Conservation (phyloP, 2,329 filamentous ascomycete species). For the Fusarium sp. region DNA sequence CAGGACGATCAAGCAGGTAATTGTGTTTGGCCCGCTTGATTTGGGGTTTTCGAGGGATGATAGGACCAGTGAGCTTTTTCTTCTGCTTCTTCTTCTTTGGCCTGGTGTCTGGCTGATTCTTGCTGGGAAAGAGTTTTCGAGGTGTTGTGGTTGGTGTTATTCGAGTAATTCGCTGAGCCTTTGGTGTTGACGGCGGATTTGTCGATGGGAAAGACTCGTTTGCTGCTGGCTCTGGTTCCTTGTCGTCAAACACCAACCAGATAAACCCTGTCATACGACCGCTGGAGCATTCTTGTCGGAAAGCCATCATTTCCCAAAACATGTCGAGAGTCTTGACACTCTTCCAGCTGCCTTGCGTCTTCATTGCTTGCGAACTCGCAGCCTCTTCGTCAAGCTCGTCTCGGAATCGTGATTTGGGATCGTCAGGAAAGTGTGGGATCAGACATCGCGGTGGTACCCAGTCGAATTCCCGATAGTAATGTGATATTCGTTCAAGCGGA, state of each 20-base stretch:
- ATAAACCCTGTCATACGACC: slow-evolving; percentile 93
- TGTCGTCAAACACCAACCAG: slow-evolving; percentile 85
- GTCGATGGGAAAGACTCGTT: slow-evolving; percentile 40
- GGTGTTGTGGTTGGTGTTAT: slow-evolving; percentile 48
- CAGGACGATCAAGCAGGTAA: slow-evolving; percentile 60
- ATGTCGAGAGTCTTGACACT: slow-evolving; percentile 85
- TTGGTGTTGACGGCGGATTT: slow-evolving; percentile 47
- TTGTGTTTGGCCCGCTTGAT: slow-evolving; percentile 68
- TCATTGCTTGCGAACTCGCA: slow-evolving; percentile 63
- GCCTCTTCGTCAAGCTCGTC: slow-evolving; percentile 89
- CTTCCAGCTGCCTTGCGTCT: slow-evolving; percentile 77
- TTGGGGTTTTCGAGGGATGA: slow-evolving; percentile 70
- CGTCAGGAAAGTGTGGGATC: slow-evolving; percentile 91
- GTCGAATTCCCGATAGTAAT: slow-evolving; percentile 67
- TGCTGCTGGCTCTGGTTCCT: slow-evolving; percentile 25
- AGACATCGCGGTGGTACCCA: slow-evolving; percentile 81
- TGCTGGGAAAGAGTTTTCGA: slow-evolving; percentile 46
- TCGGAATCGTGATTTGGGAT: slow-evolving; percentile 91
- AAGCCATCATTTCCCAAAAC: slow-evolving; percentile 99
- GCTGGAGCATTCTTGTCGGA: slow-evolving; percentile 92
- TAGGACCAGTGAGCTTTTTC: slow-evolving; percentile 65
- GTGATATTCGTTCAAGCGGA: slow-evolving; percentile 72
- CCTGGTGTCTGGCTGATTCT: slow-evolving; percentile 14
- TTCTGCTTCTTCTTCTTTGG: slow-evolving; percentile 49
- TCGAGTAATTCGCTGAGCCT: slow-evolving; percentile 38